Base-by-base conservation (phyloP, 192 early-diverging fungal genomes). In the Radiomyces spectabilis region DNA sequence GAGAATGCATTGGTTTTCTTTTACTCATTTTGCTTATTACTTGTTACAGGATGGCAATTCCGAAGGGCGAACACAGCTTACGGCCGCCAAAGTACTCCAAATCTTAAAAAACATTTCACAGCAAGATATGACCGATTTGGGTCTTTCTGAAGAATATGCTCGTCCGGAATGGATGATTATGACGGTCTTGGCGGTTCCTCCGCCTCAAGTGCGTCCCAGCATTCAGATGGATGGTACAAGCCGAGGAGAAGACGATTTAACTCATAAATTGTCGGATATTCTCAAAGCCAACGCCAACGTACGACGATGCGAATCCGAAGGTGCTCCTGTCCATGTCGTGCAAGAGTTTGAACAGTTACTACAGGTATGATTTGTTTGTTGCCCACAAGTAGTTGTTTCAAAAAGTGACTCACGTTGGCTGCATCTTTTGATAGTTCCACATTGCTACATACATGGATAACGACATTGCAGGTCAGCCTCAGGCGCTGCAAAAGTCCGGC, bases 91-190 rank as follows among this genome's bases (percentile, higher is more conserved):
- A 43, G 92, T 89, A 35, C 69, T 88, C 15, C 81, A 85, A 60
- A 85, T 97, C 13, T 79, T 99, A 47, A 84, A 85, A 63, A 82
- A 78, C 49, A 97, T 99, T 52, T 75, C 81, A 9, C 88, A 95
- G 58, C 81, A 87, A 63, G 96, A 97, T 56, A 82, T 85, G 27
- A 55, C 74, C 43, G 75, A 76, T 54, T 88, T 99, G 84, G 96
- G 94, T 22, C 69, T 99, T 19, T 84, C 85, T 49, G 82, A 86
- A 26, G 81, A 93, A 54, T 97, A 78, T 76, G 94, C 95, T 13
- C 81, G 94, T 13, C 96, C 96, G 8, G 96, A 97, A 68, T 99
- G 96, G 96, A 95, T 99, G 93, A 78, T 97, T 47, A 78, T 95
- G 49, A 88, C 92, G 5, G 86, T 93, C 15, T 76, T 99, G 55